A percentile compares a stretch with the other conserved stretches of the same genome.
Conservation (phyloP, 495 filamentous ascomycete species). For the Podospora comata region DNA sequence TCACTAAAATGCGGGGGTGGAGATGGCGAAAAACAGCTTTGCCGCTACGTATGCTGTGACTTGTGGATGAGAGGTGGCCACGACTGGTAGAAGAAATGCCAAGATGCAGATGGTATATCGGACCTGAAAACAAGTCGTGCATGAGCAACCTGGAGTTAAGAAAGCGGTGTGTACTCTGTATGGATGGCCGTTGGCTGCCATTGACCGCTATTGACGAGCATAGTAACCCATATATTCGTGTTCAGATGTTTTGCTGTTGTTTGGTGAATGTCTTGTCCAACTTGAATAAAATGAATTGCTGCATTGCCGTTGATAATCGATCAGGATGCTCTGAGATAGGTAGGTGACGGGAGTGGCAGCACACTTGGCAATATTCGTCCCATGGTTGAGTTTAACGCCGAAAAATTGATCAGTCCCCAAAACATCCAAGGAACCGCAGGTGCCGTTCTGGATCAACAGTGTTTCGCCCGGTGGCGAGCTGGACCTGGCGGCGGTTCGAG, state of each 20-base stretch:
- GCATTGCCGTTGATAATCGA: not conserved
- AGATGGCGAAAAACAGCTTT: constrained; percentile 9
- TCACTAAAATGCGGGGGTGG: not conserved
- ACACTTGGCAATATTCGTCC: not conserved
- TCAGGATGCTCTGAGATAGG: not conserved
- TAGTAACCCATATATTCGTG: too few species aligned
- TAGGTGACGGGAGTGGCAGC: not conserved
- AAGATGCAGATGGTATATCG: not conserved
- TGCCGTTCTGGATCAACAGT: constrained; percentile 6
- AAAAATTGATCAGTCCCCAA: not conserved
- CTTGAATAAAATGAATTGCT: not conserved
- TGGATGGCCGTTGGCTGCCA: not conserved
- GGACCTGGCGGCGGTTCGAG: not conserved
- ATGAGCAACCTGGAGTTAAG: not conserved
- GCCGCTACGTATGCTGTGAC: not conserved
- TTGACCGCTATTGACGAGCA: too few species aligned
- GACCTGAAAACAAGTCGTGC: not conserved
- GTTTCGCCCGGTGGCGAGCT: constrained; percentile 1
- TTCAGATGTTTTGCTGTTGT: not conserved
- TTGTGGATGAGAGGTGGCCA: not conserved
- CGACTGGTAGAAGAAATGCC: not conserved
- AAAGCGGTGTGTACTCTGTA: not conserved
- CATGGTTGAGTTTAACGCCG: not conserved
- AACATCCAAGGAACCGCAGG: too few species aligned
- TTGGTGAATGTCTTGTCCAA: not conserved